Percentiles rank a stretch among this genome's conserved stretches.
Conservation (phyloP, 2,329 filamentous ascomycete genomes). For the Pleochaeta shiraiana region DNA sequence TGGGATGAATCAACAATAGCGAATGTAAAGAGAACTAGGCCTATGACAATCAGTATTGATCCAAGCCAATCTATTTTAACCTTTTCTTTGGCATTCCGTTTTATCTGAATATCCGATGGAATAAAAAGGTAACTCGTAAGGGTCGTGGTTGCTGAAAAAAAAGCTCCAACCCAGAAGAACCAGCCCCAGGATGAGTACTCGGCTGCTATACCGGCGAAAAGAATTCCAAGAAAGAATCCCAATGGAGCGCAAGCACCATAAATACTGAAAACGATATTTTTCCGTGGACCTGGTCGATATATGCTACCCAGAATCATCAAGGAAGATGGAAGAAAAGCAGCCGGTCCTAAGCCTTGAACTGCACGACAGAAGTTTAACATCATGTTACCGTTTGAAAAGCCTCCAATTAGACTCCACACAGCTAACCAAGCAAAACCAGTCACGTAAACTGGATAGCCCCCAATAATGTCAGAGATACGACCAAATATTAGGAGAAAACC, state of each 20-base stretch:
- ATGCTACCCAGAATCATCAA: constrained; percentile 42
- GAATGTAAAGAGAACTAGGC: constrained; percentile 48
- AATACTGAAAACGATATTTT: constrained; percentile 39
- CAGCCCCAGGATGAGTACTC: constrained; percentile 39
- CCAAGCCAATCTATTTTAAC: constrained; percentile 51
- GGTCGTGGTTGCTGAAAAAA: constrained; percentile 26
- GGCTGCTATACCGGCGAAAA: constrained; percentile 37
- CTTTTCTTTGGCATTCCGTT: constrained; percentile 14
- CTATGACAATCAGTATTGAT: constrained; percentile 34
- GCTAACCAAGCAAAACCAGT: constrained; percentile 40
- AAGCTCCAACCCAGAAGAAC: constrained; percentile 46
- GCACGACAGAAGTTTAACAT: constrained; percentile 58
- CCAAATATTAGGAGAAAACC: constrained; percentile 41
- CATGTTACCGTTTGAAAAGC: constrained; percentile 42
- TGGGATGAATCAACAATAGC: constrained; percentile 53
- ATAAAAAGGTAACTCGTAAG: constrained; percentile 26
- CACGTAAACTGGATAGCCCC: constrained; percentile 37
- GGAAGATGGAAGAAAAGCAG: constrained; percentile 47
- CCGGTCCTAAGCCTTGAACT: constrained; percentile 50
- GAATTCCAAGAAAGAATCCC: constrained; percentile 38
- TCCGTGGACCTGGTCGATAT: constrained; percentile 45
- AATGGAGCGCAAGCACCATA: constrained; percentile 32
- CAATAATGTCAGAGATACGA: constrained; percentile 38
- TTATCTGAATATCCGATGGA: constrained; percentile 24
- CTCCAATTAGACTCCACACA: constrained; percentile 45